phyloP scores from a whole-genome alignment of 2,329 filamentous ascomycete genomes.

The Pseudogymnoascus sp. region DNA sequence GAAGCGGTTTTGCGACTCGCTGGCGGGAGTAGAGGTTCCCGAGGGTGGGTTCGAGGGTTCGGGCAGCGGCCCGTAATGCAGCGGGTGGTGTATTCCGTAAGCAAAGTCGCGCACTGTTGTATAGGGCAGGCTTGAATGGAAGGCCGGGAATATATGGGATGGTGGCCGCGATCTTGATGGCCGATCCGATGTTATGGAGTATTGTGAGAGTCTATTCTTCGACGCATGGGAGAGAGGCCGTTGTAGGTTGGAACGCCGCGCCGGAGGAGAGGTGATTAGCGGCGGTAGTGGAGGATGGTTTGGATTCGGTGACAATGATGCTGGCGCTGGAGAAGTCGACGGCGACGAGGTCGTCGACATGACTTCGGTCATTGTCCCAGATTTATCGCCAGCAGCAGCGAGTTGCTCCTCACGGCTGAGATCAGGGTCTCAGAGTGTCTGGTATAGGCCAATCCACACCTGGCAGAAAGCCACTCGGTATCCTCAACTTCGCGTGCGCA shows the following conservation, averaged over 20 bases:
- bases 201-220: constrained; percentile 76
- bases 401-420: constrained; percentile 2
- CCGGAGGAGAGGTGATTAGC: constrained; percentile 48
- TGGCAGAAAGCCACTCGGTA: background rate
- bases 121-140: constrained; percentile 79
- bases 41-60: constrained; percentile 65
- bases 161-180: constrained; percentile 67
- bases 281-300: constrained; percentile 49
- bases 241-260: constrained; percentile 52
- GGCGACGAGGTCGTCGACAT: constrained; percentile 51
- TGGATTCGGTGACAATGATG: constrained; percentile 40
- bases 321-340: constrained; percentile 45
- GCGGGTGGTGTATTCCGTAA: constrained; percentile 71
- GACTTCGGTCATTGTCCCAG: constrained; percentile 34
- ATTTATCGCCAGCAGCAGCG: constrained; percentile 7
- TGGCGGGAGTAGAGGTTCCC: constrained; percentile 75
- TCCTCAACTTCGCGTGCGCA: background rate
- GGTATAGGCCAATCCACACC: constrained; percentile 7
- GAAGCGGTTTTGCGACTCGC: constrained; percentile 61
- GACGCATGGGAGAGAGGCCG: constrained; percentile 69
- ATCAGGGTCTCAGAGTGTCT: constrained; percentile 6
- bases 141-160: constrained; percentile 76
- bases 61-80: constrained; percentile 90
- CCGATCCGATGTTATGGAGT: constrained; percentile 61
- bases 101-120: constrained; percentile 94